phyloP scores from a whole-genome alignment of 345 rosid species.

The Eucalyptus albens region DNA sequence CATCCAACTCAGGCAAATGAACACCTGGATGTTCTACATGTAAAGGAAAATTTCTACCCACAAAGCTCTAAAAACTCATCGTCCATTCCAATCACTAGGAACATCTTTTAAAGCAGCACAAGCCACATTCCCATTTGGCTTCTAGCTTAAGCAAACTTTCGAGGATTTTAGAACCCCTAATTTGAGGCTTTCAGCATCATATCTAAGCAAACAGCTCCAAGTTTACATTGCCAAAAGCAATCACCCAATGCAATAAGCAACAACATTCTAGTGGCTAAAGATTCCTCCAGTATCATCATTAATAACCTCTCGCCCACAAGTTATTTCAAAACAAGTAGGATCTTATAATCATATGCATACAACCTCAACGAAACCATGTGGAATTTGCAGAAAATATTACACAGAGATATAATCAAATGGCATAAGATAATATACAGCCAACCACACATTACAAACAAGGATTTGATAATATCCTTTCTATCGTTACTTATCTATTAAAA shows the following conservation, averaged over 20 bases:
- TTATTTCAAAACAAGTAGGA: neutral
- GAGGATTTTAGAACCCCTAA: neutral
- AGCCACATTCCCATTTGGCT: neutral
- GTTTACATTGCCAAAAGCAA: neutral
- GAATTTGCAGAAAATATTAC: neutral
- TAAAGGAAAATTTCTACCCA: neutral
- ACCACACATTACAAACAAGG: neutral
- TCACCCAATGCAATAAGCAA: neutral
- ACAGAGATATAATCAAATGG: neutral
- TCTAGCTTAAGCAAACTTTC: neutral
- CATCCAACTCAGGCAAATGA: neutral
- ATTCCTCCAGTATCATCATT: neutral
- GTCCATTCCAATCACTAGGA: neutral
- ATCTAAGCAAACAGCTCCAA: neutral
- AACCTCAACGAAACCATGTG: neutral
- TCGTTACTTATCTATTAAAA: neutral
- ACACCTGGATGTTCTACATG: neutral
- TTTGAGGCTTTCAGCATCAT: neutral
- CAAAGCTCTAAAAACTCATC: neutral
- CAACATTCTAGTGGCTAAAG: neutral
- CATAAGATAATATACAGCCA: neutral
- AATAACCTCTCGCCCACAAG: neutral
- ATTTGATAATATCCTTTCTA: neutral
- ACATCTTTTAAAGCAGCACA: neutral
- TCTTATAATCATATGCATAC: neutral